Evolutionary conservation across 2,329 filamentous ascomycete species (phyloP), one percentile per base, ranked within the genome.

Genomic region (Nectriaceae sp.): DNA sequence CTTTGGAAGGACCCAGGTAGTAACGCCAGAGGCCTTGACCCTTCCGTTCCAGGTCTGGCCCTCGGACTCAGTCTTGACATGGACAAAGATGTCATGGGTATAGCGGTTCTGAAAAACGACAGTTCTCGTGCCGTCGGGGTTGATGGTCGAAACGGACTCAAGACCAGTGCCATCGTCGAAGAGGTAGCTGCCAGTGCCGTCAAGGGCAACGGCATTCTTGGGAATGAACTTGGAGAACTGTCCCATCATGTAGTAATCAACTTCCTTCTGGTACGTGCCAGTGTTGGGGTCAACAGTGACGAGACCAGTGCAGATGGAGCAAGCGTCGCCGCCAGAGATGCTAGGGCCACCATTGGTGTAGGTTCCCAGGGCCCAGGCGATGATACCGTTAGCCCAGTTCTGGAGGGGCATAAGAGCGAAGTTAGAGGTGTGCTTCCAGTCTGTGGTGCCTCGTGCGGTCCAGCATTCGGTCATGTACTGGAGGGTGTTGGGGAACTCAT

Each of bases 181-280:
- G 21, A 70, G 70, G 47, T 72, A 73, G 54, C 74, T 76, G 2
- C 76, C 75, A 0, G 62, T 70, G 11, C 73, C 73, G 49, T 53
- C 61, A 4, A 78, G 61, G 16, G 77, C 68, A 4, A 64, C 67
- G 0, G 74, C 74, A 37, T 75, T 75, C 31, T 67, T 66, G 18
- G 73, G 71, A 47, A 79, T 76, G 59, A 73, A 78, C 51, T 66
- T 70, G 59, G 69, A 73, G 60, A 77, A 78, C 60, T 81, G 78
- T 2, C 75, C 77, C 50, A 80, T 66, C 70, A 78, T 77, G 60
- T 80, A 80, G 63, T 79, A 80, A 51, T 78, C 75, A 5, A 75
- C 68, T 21, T 70, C 72, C 51, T 73, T 70, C 4, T 63, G 65
- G 61, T 80, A 80, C 3, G 68, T 70, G 19, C 65, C 67, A 11